Percentiles rank a stretch among this genome's conserved stretches.
Conservation (phyloP, 139 green algal genomes). For the Chlamydomonas applanata region DNA sequence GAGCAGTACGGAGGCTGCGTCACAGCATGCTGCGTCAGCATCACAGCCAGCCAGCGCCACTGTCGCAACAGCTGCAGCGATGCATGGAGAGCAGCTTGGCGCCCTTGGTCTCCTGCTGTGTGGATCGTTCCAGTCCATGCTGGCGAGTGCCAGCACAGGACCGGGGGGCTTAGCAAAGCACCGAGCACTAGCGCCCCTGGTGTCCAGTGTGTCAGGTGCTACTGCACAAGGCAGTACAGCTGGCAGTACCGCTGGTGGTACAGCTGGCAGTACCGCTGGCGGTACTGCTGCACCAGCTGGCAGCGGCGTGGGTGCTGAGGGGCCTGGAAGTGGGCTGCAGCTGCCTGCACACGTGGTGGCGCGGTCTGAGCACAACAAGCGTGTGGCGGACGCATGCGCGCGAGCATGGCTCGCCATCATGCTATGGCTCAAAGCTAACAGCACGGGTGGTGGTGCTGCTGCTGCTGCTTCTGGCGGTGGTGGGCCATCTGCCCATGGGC, state of each 20-base stretch:
- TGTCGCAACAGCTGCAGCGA: background rate
- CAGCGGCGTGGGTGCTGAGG: background rate
- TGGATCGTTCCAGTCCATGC: background rate
- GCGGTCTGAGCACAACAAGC: constrained; percentile 6
- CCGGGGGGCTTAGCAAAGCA: too few relatives aligned
- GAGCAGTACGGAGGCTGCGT: too few relatives aligned
- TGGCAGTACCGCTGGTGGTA: background rate
- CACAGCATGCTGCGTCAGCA: too few relatives aligned
- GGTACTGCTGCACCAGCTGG: too few relatives aligned
- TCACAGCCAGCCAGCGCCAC: too few relatives aligned
- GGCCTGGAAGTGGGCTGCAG: background rate
- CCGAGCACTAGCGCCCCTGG: too few relatives aligned
- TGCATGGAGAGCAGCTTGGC: background rate
- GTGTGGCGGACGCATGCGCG: constrained; percentile 2
- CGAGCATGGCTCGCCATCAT: background rate
- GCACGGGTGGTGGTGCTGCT: background rate
- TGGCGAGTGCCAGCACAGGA: too few relatives aligned
- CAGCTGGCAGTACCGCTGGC: background rate
- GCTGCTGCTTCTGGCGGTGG: background rate
- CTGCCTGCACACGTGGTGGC: background rate
- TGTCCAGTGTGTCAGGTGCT: too few relatives aligned
- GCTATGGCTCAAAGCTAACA: constrained; percentile 14
- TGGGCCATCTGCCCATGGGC: background rate
- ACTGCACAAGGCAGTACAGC: too few relatives aligned
- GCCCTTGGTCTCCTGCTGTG: background rate